phyloP scores from a whole-genome alignment of 306 rosid genomes.

The Cucurbita ficifolia region DNA sequence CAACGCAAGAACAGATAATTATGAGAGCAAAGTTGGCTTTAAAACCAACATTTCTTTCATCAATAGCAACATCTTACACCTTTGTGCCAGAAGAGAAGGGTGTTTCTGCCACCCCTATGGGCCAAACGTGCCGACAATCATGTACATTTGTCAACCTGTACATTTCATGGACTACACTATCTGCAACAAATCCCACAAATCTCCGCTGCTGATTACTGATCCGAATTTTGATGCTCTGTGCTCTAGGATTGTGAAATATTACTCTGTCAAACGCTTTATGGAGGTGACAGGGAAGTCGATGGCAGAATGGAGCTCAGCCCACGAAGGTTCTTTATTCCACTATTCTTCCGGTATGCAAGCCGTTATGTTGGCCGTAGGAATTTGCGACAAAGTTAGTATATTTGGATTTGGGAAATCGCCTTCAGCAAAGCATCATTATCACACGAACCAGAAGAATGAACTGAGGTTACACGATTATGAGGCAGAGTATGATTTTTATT shows the following conservation, averaged over 20 bases:
- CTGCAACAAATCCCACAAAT: constrained; percentile 63
- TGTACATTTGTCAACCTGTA: constrained; percentile 82
- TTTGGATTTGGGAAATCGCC: constrained; percentile 80
- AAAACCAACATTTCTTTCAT: constrained; percentile 73
- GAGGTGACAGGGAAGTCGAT: constrained; percentile 55
- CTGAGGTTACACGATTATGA: constrained; percentile 83
- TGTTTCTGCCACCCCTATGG: constrained; percentile 94
- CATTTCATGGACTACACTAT: constrained; percentile 76
- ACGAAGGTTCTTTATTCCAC: constrained; percentile 68
- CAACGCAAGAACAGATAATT: constrained; percentile 53
- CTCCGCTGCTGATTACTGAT: constrained; percentile 65
- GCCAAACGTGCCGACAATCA: constrained; percentile 42
- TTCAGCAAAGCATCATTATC: constrained; percentile 82
- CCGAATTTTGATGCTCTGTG: constrained; percentile 65
- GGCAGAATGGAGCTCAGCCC: constrained; percentile 56
- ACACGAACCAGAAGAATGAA: constrained; percentile 81
- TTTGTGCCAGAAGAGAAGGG: constrained; percentile 69
- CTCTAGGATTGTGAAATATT: constrained; percentile 75
- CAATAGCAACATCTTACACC: constrained; percentile 80
- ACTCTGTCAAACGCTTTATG: constrained; percentile 62
- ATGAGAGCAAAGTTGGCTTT: constrained; percentile 53
- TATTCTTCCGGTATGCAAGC: constrained; percentile 98
- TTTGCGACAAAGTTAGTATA: constrained; percentile 70
- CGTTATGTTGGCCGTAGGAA: constrained; percentile 74
- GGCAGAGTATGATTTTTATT: constrained; percentile 78